Evolutionary conservation across 2,329 filamentous ascomycete genomes (phyloP).

Genomic region (Colletotrichum caudatum): DNA sequence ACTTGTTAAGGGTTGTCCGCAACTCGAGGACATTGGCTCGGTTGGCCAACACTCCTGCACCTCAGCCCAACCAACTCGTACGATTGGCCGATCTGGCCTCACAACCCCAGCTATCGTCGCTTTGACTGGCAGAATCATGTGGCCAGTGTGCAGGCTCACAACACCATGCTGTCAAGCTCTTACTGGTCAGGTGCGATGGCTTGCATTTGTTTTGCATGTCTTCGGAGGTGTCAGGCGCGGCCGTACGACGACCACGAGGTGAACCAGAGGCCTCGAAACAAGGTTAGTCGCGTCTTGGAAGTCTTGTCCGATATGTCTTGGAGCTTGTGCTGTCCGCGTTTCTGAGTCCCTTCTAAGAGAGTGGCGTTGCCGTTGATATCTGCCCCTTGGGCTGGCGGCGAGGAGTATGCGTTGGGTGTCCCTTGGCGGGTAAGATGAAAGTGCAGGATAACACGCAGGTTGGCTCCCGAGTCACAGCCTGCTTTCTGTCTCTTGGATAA

Average conservation of each 20-base stretch:
- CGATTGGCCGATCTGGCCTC: constrained; percentile 37
- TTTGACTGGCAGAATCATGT: constrained; percentile 38
- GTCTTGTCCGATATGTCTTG: constrained; percentile 2
- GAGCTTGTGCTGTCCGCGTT: neutral
- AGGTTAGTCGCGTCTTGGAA: constrained; percentile 39
- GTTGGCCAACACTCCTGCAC: constrained; percentile 22
- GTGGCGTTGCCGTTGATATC: constrained; percentile 9
- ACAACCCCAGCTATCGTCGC: neutral
- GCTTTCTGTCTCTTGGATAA: constrained; percentile 25
- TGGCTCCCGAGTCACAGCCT: constrained; percentile 23
- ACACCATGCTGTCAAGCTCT: constrained; percentile 30
- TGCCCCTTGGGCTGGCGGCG: constrained; percentile 2
- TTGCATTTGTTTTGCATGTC: constrained; percentile 24
- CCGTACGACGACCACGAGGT: constrained; percentile 11
- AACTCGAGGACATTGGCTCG: constrained; percentile 33
- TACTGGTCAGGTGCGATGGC: constrained; percentile 28
- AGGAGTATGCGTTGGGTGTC: constrained; percentile 16
- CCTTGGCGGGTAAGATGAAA: constrained; percentile 23
- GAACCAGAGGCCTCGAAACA: constrained; percentile 30
- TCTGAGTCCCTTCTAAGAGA: constrained; percentile 15
- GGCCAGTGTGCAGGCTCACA: constrained; percentile 19
- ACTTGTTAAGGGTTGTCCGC: constrained; percentile 33
- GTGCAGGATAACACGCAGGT: constrained; percentile 13
- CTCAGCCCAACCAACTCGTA: constrained; percentile 23
- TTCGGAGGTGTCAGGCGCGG: constrained; percentile 38